Evolutionary conservation across 1,284 basidiomycete genomes (phyloP).

Genomic region (Trichosporon sp.): DNA sequence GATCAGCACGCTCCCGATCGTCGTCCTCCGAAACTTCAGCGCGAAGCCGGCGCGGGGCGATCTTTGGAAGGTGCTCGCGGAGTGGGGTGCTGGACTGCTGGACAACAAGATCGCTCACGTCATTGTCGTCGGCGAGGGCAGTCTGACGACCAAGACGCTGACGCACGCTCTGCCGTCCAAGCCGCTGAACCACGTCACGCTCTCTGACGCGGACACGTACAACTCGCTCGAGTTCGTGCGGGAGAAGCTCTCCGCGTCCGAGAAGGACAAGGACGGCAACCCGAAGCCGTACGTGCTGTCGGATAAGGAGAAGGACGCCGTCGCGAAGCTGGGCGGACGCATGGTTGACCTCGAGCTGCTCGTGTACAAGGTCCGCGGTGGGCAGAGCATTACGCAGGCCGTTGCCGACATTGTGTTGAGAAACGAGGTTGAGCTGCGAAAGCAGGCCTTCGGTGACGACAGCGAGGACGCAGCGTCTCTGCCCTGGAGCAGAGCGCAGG

Average conservation of each 20-base stretch:
- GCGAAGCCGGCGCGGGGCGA: conserved; percentile 68
- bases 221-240: conserved; percentile 80
- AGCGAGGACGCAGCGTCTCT: conserved; percentile 78
- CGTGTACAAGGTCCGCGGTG: conserved; percentile 79
- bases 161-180: conserved; percentile 86
- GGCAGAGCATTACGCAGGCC: conserved; percentile 72
- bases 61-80: conserved; percentile 72
- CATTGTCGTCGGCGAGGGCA: conserved; percentile 85
- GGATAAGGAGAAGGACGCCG: conserved; percentile 61
- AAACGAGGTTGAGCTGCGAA: conserved; percentile 79
- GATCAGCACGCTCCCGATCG: conserved; percentile 73
- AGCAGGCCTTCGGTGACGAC: conserved; percentile 92
- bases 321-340: conserved; percentile 80
- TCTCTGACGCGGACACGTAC: conserved; percentile 80
- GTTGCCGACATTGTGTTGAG: conserved; percentile 84
- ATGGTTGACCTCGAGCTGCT: conserved; percentile 67
- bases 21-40: conserved; percentile 78
- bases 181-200: conserved; percentile 73
- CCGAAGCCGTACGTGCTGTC: conserved; percentile 27
- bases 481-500: conserved; percentile 84
- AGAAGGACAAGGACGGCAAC: neutral
- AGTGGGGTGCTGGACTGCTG: conserved; percentile 80
- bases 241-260: conserved; percentile 69
- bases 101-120: conserved; percentile 90
- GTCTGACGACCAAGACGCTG: conserved; percentile 80